These are phyloP conservation scores for Mucor saturninus DNA, from an alignment of 371 early-diverging fungal genomes.

Conservation along the genomic window DNA sequence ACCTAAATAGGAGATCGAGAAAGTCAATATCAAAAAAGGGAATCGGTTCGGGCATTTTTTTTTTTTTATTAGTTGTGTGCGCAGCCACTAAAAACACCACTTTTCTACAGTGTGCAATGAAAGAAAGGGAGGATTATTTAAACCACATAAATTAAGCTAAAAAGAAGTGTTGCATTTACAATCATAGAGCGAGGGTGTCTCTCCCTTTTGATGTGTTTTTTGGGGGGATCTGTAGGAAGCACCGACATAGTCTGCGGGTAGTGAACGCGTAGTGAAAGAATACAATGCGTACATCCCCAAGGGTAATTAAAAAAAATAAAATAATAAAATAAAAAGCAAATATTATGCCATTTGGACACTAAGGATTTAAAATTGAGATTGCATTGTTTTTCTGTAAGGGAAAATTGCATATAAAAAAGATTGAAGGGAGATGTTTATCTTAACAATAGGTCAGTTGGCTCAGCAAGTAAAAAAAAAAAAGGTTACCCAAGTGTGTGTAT, in stretches of 20 bases:
- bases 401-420: background rate
- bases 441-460: slow-evolving; percentile 20
- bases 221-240: too few relatives aligned
- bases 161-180: slow-evolving; percentile 3
- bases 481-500: too few relatives aligned
- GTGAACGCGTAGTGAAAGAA: too few relatives aligned
- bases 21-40: background rate
- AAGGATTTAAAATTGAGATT: background rate
- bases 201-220: too few relatives aligned
- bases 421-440: background rate
- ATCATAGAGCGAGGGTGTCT: background rate
- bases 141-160: background rate
- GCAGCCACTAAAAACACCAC: too few relatives aligned
- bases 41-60: background rate
- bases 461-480: slow-evolving; percentile 9
- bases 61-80: background rate
- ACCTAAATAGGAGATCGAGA: background rate
- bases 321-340: background rate
- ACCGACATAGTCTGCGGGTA: too few relatives aligned
- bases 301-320: background rate
- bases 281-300: background rate
- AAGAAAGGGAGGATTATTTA: too few relatives aligned
- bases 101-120: too few relatives aligned
- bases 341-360: background rate
- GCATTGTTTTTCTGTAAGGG: background rate